Base-by-base conservation (phyloP, 2,329 filamentous ascomycete genomes). In the Cercospora sojina region DNA sequence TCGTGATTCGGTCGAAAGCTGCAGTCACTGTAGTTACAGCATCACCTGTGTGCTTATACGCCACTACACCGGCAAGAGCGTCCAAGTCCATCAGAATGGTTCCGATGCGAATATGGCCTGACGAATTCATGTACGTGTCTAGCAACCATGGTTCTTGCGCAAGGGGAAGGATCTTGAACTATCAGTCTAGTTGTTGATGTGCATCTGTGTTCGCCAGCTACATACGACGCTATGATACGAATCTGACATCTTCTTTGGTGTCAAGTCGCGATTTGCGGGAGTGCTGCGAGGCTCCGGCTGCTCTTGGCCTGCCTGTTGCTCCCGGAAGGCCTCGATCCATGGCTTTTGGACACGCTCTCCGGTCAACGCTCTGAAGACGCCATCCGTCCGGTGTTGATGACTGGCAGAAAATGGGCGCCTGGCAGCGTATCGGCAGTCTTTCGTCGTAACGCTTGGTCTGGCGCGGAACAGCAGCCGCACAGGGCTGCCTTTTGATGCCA, bases 51-150 rank as follows among this genome's bases (percentile, higher is more conserved):
- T 90, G 88, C 69, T 90, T 91, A 78, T 92, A 89, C 18, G 91
- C 90, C 64, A 93, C 86, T 56, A 93, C 86, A 9, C 91, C 91
- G 0, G 90, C 90, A 7, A 93, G 79, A 0, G 91, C 91, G 78
- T 93, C 91, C 1, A 93, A 83, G 69, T 93, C 91, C 90, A 93
- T 93, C 68, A 93, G 87, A 16, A 93, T 80, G 0, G 90, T 88
- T 0, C 91, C 91, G 7, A 93, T 82, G 62, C 88, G 84, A 71
- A 93, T 90, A 71, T 92, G 89, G 0, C 91, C 91, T 0, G 87
- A 88, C 0, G 90, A 85, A 77, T 93, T 93, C 74, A 92, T 86
- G 74, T 93, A 93, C 0, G 88, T 90, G 75, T 93, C 91, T 10
- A 91, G 84, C 12, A 93, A 81, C 89, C 89, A 93, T 60, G 90